A percentile compares a stretch with the other conserved stretches of the same genome.
Conservation (phyloP, 2,329 filamentous ascomycete species). For the Penicillium sp. region DNA sequence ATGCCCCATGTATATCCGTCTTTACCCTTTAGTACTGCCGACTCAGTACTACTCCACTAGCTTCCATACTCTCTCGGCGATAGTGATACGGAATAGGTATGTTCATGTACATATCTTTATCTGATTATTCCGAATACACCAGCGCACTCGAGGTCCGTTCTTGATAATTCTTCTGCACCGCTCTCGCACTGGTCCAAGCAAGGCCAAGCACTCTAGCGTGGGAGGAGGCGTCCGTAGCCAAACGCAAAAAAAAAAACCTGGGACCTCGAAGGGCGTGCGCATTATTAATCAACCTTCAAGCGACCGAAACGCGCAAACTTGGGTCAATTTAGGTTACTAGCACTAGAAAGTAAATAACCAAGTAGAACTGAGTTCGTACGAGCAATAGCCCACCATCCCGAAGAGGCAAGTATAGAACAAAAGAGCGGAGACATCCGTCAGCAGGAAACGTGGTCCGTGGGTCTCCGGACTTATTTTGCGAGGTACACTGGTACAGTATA, state of each 20-base stretch:
- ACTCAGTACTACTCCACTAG: neutral
- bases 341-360: too few species aligned
- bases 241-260: conserved; percentile 27
- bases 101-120: neutral
- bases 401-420: neutral
- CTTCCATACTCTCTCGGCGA: neutral
- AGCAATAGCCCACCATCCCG: neutral
- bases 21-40: neutral
- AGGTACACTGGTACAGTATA: neutral
- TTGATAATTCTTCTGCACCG: conserved; percentile 14
- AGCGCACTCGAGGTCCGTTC: conserved; percentile 7
- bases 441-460: conserved; percentile 26
- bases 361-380: too few species aligned
- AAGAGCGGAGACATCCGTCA: conserved; percentile 16
- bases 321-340: neutral
- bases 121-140: neutral
- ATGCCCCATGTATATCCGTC: neutral
- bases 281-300: conserved; percentile 8
- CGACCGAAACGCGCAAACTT: conserved; percentile 5
- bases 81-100: neutral
- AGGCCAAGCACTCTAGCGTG: conserved; percentile 35
- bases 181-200: conserved; percentile 30
- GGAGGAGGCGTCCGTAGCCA: conserved; percentile 25
- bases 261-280: conserved; percentile 12
- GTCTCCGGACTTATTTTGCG: conserved; percentile 6